Percentiles rank a stretch among this genome's conserved stretches.
phyloP scores from a whole-genome alignment of 306 rosid species.

The Sophora flavescens region DNA sequence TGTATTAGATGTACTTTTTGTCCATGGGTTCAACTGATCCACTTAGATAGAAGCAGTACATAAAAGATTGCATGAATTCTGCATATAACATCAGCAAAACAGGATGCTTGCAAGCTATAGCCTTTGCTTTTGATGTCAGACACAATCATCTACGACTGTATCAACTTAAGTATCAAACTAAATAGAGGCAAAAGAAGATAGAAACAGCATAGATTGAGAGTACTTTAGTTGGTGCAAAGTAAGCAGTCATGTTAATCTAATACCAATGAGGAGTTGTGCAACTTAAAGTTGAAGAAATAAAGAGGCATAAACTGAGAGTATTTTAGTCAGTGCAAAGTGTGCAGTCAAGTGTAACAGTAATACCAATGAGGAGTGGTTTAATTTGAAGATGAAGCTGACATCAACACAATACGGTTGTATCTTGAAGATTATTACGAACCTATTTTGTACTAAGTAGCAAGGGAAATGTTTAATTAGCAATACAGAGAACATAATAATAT shows the following conservation, averaged over 20 bases:
- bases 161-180: background rate
- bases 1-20: background rate
- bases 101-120: constrained; percentile 6
- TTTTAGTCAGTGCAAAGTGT: background rate
- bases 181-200: background rate
- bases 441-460: background rate
- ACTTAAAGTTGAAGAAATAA: background rate
- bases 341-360: background rate
- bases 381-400: background rate
- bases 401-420: background rate
- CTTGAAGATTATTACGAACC: too few species aligned
- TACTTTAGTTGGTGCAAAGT: background rate
- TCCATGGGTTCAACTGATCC: background rate
- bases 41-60: constrained; percentile 13
- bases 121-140: constrained; percentile 9
- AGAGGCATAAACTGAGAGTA: background rate
- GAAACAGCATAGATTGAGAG: background rate
- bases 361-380: background rate
- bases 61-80: constrained; percentile 1
- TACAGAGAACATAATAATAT: background rate
- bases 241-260: background rate
- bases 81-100: background rate
- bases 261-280: background rate
- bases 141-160: background rate
- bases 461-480: background rate